Evolutionary conservation across 805 yeast genomes (phyloP).

Genomic region (Tetrapisispora phaffii): DNA sequence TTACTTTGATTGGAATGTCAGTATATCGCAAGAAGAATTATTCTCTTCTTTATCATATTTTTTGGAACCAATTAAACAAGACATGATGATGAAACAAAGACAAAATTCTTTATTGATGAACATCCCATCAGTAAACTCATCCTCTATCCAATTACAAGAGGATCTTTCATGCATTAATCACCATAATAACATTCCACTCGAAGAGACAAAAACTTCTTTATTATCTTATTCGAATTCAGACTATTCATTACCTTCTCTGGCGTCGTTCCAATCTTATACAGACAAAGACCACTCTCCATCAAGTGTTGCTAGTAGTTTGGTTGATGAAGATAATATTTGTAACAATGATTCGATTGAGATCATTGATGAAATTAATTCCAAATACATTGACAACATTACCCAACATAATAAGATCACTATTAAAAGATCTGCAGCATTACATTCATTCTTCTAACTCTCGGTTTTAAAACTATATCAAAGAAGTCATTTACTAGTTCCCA

Average conservation of each 20-base stretch:
- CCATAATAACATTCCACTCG: not conserved
- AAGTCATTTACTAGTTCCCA: not conserved
- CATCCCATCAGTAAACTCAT: slow-evolving; percentile 13
- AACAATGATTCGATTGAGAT: slow-evolving; percentile 3
- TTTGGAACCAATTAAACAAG: slow-evolving; percentile 57
- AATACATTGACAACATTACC: not conserved
- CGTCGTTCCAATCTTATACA: slow-evolving; percentile 22
- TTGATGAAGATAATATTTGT: not conserved
- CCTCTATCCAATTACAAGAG: not conserved
- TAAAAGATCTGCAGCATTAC: slow-evolving; percentile 3
- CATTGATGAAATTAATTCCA: slow-evolving; percentile 1
- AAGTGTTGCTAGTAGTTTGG: not conserved
- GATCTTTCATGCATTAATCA: not conserved
- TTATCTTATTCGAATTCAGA: slow-evolving; percentile 26
- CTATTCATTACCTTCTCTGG: slow-evolving; percentile 31
- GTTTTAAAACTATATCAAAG: not conserved
- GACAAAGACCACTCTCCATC: not conserved
- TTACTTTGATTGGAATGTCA: slow-evolving; percentile 76
- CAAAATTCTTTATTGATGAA: slow-evolving; percentile 16
- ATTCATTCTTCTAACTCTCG: slow-evolving; percentile 1
- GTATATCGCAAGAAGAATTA: slow-evolving; percentile 61
- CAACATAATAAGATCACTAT: not conserved
- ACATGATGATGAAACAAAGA: slow-evolving; percentile 10
- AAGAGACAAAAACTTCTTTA: slow-evolving; percentile 2
- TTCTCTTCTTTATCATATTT: slow-evolving; percentile 60